Percentiles rank a stretch among this genome's conserved stretches.
phyloP scores from a whole-genome alignment of 805 yeast species.

The Candida argentea region DNA sequence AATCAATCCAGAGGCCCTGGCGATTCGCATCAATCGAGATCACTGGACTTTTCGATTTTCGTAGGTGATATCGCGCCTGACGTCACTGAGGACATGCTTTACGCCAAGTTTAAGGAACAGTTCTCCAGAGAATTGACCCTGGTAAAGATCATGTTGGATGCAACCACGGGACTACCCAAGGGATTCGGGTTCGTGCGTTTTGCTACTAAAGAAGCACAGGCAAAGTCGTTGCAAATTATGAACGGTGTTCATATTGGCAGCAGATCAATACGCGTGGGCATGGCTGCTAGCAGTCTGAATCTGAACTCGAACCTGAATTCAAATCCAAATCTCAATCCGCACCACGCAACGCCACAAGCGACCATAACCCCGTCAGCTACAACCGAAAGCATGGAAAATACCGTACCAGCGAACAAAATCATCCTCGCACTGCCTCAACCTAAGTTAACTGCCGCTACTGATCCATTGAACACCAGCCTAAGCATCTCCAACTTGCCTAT shows the following conservation, averaged over 20 bases:
- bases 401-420: slow-evolving; percentile 11
- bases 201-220: slow-evolving; percentile 52
- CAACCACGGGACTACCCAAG: slow-evolving; percentile 55
- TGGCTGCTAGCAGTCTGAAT: slow-evolving; percentile 25
- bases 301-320: slow-evolving; percentile 9
- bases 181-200: slow-evolving; percentile 92
- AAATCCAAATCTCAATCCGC: neutral
- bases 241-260: slow-evolving; percentile 66
- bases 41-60: slow-evolving; percentile 68
- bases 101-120: slow-evolving; percentile 54
- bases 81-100: slow-evolving; percentile 55
- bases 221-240: slow-evolving; percentile 68
- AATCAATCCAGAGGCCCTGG: neutral
- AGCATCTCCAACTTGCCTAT: slow-evolving; percentile 57
- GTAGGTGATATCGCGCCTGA: slow-evolving; percentile 79
- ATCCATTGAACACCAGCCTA: slow-evolving; percentile 73
- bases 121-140: slow-evolving; percentile 62
- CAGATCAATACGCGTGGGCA: slow-evolving; percentile 65
- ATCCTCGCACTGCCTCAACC: slow-evolving; percentile 38
- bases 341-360: too few relatives aligned
- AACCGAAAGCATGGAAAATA: slow-evolving; percentile 5
- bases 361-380: slow-evolving; percentile 9
- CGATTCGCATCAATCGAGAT: too few relatives aligned
- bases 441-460: slow-evolving; percentile 55
- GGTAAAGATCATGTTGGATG: slow-evolving; percentile 73